Base-by-base conservation (phyloP, 805 yeast species). In the Zygotorulaspora florentina region DNA sequence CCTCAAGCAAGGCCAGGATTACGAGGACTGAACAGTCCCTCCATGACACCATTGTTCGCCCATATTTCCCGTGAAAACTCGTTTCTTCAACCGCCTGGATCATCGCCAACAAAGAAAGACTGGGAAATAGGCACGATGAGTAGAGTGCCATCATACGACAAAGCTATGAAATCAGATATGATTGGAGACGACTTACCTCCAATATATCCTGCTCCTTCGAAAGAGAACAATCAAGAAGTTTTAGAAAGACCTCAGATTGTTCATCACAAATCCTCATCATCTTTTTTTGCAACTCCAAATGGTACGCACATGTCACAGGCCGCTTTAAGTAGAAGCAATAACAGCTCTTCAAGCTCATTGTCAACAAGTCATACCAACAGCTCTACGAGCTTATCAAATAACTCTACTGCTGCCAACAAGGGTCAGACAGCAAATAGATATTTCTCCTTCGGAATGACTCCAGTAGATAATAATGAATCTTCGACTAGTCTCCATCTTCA, bases 71-170 rank as follows among this genome's bases (percentile, higher is more conserved):
- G 89, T 45, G 78, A 70, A 12, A 76, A 74, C 42, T 81, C 88
- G 1, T 74, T 67, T 29, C 53, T 56, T 12, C 67, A 39, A 23
- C 37, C 18, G 8, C 37, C 18, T 12, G 13, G 67, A 17, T 35
- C 55, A 44, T 36, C 66, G 5, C 52, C 59, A 1, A 16, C 49
- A 31, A 50, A 50, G 44, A 57, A 59, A 11, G 75, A 69, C 25
- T 69, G 74, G 72, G 75, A 76, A 47, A 49, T 72, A 2, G 62
- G 63, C 5, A 64, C 71, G 2, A 53, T 87, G 52, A 80, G 85
- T 16, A 70, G 79, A 40, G 96, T 91, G 6, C 98, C 98, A 0
- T 81, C 96, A 0, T 91, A 91, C 65, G 76, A 75, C 7, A 82
- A 85, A 27, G 97, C 98, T 0, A 66, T 89, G 63, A 77, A 76